Conservation (phyloP, 352 stramenopile species). For the Phytophthora cactorum region DNA sequence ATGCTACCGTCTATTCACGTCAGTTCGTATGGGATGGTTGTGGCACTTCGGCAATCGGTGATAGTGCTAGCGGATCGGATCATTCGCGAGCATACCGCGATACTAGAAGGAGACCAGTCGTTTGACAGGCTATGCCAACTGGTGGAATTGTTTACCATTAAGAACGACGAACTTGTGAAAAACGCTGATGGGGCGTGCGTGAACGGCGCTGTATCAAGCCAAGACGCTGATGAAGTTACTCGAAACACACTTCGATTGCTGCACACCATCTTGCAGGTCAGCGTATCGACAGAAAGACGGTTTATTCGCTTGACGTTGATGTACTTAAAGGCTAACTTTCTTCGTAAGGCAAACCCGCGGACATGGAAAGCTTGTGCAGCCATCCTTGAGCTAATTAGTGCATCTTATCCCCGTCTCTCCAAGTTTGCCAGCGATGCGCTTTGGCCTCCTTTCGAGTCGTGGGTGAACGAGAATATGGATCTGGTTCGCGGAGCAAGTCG, state of each 20-base stretch:
- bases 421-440: slow-evolving; percentile 42
- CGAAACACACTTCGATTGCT: slow-evolving; percentile 44
- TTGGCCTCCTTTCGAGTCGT: slow-evolving; percentile 46
- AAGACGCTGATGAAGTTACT: slow-evolving; percentile 33
- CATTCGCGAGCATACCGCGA: slow-evolving; percentile 36
- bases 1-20: slow-evolving; percentile 59
- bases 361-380: slow-evolving; percentile 24
- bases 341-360: slow-evolving; percentile 19
- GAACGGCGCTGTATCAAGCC: slow-evolving; percentile 23
- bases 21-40: slow-evolving; percentile 41
- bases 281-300: slow-evolving; percentile 30
- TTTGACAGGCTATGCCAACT: slow-evolving; percentile 48
- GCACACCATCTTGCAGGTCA: slow-evolving; percentile 41
- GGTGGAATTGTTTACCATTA: slow-evolving; percentile 43
- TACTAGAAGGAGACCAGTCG: slow-evolving; percentile 40
- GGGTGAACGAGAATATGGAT: slow-evolving; percentile 32
- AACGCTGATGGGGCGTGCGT: background rate
- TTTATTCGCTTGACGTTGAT: slow-evolving; percentile 43
- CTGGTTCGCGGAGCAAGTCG: slow-evolving; percentile 2
- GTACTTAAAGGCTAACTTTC: slow-evolving; percentile 40
- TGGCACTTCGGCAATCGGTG: slow-evolving; percentile 46
- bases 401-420: slow-evolving; percentile 29
- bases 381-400: slow-evolving; percentile 39
- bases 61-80: slow-evolving; percentile 39
- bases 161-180: slow-evolving; percentile 37